Evolutionary conservation across 2,329 filamentous ascomycete species (phyloP).

Genomic region (Aspergillus novoparasiticus): DNA sequence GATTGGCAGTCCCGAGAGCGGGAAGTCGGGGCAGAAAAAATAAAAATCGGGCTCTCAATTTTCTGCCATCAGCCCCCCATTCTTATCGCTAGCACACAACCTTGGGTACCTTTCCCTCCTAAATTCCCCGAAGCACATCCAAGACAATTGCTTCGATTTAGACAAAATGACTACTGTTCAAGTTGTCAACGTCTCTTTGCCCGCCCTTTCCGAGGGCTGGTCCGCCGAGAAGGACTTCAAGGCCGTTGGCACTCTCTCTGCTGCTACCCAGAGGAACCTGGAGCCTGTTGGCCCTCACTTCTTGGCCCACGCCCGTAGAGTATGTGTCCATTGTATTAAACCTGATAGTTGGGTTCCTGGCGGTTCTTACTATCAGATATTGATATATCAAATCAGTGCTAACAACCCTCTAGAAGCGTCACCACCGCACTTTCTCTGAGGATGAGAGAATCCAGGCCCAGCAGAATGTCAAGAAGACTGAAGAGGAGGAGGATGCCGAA

Average conservation of each 20-base stretch:
- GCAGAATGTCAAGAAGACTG: conserved; percentile 91
- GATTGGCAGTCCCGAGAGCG: conserved; percentile 32
- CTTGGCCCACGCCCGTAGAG: conserved; percentile 92
- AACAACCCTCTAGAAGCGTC: conserved; percentile 61
- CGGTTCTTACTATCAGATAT: neutral
- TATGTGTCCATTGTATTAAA: conserved; percentile 43
- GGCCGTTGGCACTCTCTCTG: conserved; percentile 73
- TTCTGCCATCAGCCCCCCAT: conserved; percentile 9
- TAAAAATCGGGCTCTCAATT: conserved; percentile 28
- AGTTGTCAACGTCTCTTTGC: conserved; percentile 55
- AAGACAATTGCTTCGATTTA: conserved; percentile 14
- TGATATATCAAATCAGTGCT: conserved; percentile 11
- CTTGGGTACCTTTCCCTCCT: neutral
- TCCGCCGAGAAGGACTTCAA: conserved; percentile 87
- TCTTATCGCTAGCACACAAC: conserved; percentile 19
- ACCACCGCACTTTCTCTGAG: conserved; percentile 97
- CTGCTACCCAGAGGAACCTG: conserved; percentile 80
- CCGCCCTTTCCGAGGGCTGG: conserved; percentile 79
- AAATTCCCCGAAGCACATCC: neutral
- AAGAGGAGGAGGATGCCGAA: conserved; percentile 85
- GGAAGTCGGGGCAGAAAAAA: conserved; percentile 39
- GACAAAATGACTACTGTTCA: conserved; percentile 65
- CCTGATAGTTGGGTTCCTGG: neutral
- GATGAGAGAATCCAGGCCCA: conserved; percentile 97
- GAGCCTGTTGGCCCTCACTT: conserved; percentile 98